A percentile compares a stretch with the other conserved stretches of the same genome.
Conservation (phyloP, 1,284 basidiomycete species). For the Stygiomarasmius scandens region DNA sequence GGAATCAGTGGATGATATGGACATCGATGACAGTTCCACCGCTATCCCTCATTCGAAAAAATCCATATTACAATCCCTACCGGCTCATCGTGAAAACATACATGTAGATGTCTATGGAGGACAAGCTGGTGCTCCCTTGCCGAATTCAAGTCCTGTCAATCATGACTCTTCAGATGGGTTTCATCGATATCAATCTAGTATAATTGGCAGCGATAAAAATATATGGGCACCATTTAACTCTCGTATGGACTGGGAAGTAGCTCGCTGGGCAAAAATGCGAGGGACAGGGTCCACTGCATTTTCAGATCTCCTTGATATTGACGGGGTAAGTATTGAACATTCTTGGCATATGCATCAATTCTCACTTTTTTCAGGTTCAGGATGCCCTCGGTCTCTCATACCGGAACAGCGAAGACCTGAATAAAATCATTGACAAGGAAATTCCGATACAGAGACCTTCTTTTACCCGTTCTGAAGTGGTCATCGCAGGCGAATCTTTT, state of each 20-base stretch:
- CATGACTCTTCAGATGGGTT: neutral
- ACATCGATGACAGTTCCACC: neutral
- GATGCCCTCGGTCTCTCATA: neutral
- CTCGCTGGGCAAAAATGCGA: constrained; percentile 6
- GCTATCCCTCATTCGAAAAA: neutral
- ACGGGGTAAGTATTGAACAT: neutral
- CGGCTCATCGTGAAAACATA: neutral
- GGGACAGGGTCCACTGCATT: constrained; percentile 10
- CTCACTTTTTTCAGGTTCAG: neutral
- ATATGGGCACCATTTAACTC: constrained; percentile 1
- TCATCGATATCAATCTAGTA: neutral
- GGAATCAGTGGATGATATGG: neutral
- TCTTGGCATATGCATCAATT: neutral
- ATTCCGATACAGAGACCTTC: neutral
- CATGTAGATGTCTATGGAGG: neutral
- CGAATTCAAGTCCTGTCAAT: neutral
- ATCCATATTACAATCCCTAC: neutral
- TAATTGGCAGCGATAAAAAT: too few relatives aligned
- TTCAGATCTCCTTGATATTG: neutral
- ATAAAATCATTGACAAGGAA: constrained; percentile 1
- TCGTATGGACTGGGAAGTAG: constrained; percentile 8
- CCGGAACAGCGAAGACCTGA: neutral
- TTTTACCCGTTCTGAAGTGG: constrained; percentile 1
- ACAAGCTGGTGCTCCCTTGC: neutral
- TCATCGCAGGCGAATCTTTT: constrained; percentile 5